A percentile compares a stretch with the other conserved stretches of the same genome.
Evolutionary conservation across 2,329 filamentous ascomycete species (phyloP).

Genomic region (Annulohypoxylon truncatum): DNA sequence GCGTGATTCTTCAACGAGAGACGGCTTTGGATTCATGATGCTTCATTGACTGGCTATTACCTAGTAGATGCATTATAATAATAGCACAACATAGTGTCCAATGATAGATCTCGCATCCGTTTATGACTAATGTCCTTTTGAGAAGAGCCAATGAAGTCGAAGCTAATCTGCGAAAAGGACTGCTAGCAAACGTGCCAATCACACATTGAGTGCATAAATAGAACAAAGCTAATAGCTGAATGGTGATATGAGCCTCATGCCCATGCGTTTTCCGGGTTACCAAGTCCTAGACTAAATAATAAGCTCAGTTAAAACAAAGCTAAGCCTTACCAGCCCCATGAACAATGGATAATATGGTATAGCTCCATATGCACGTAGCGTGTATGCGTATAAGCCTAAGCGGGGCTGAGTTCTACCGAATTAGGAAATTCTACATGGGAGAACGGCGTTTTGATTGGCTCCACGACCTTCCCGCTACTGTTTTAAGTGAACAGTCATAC

Average conservation of each 20-base stretch:
- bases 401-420: slow-evolving; percentile 7
- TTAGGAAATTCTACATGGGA: slow-evolving; percentile 13
- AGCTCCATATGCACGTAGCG: neutral
- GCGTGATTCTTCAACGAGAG: neutral
- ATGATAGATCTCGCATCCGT: neutral
- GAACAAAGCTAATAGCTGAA: neutral
- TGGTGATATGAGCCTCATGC: neutral
- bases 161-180: neutral
- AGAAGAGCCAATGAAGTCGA: neutral
- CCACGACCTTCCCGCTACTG: neutral
- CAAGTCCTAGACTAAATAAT: neutral
- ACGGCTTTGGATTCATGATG: neutral
- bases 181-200: neutral
- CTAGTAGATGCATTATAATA: neutral
- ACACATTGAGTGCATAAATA: neutral
- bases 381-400: neutral
- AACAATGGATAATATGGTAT: neutral
- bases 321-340: neutral
- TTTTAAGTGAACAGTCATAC: neutral
- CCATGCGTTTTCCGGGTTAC: neutral
- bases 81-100: neutral
- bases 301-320: neutral
- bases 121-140: neutral
- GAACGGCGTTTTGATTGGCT: slow-evolving; percentile 19
- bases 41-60: neutral